Percentiles rank a stretch among this genome's conserved stretches.
Evolutionary conservation across 2,329 filamentous ascomycete genomes (phyloP).

Genomic region (Colletotrichum tamarilloi): DNA sequence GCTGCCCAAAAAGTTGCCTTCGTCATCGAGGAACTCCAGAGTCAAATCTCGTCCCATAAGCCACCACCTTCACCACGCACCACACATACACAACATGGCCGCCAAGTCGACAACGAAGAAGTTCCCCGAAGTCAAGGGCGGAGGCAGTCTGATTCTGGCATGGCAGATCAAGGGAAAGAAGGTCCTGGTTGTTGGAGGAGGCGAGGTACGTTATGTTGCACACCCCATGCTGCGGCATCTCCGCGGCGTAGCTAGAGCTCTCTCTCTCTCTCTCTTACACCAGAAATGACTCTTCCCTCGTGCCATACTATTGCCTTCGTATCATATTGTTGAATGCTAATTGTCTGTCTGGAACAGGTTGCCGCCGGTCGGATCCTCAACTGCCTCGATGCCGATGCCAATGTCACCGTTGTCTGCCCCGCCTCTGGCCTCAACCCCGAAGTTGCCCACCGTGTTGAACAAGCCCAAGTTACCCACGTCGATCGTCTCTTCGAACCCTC

Average conservation of each 20-base stretch:
- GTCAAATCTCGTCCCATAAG: not conserved
- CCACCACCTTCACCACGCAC: not conserved
- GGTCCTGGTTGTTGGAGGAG: constrained; percentile 93
- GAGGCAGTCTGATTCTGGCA: constrained; percentile 92
- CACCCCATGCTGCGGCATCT: not conserved
- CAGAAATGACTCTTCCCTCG: not conserved
- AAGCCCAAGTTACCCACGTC: constrained; percentile 81
- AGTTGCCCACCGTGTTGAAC: constrained; percentile 82
- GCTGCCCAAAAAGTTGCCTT: constrained; percentile 6
- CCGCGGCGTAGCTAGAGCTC: not conserved
- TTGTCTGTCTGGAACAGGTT: constrained; percentile 68
- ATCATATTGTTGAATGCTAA: not conserved
- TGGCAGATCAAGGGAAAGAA: constrained; percentile 94
- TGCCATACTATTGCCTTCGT: not conserved
- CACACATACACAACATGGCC: constrained; percentile 19
- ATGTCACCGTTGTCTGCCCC: constrained; percentile 87
- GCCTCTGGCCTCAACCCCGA: constrained; percentile 85
- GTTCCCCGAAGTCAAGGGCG: constrained; percentile 87
- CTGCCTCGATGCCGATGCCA: constrained; percentile 93
- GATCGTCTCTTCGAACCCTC: constrained; percentile 86
- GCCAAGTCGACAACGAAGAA: constrained; percentile 46
- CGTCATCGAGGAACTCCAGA: constrained; percentile 8
- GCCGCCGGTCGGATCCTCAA: constrained; percentile 94
- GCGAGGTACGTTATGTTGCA: constrained; percentile 74
- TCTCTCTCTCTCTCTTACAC: not conserved